Conservation (phyloP, 1,284 basidiomycete species). For the Trametes versicolor region DNA sequence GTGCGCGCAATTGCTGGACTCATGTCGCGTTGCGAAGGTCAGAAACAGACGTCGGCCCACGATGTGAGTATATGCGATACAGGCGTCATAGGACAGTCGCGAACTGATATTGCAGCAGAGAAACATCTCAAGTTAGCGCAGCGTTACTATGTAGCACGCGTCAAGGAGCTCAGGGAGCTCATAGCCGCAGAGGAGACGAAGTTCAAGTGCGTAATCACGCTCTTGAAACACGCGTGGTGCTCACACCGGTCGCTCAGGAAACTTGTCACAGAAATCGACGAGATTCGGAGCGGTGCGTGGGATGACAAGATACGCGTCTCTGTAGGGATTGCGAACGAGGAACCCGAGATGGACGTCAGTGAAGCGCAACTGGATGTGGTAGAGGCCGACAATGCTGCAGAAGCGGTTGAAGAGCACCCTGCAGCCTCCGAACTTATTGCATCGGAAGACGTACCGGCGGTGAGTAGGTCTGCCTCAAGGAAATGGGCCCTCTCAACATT, state of each 20-base stretch:
- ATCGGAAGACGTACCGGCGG: background rate
- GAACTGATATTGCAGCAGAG: conserved; percentile 22
- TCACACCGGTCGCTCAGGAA: conserved; percentile 34
- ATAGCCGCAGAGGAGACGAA: conserved; percentile 78
- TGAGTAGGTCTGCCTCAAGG: background rate
- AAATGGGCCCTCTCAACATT: background rate
- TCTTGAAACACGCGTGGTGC: background rate
- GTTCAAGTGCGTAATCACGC: conserved; percentile 68
- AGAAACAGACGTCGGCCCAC: conserved; percentile 33
- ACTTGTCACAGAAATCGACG: conserved; percentile 75
- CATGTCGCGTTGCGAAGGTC: conserved; percentile 29
- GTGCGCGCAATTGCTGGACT: background rate
- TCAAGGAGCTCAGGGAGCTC: conserved; percentile 73
- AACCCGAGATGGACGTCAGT: conserved; percentile 1
- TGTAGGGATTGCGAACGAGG: conserved; percentile 44
- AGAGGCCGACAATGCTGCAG: background rate
- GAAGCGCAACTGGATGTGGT: background rate
- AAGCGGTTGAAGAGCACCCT: conserved; percentile 2
- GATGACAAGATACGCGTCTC: conserved; percentile 63
- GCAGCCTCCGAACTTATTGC: background rate
- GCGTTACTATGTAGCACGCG: conserved; percentile 73
- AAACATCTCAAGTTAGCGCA: conserved; percentile 75
- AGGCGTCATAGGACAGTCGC: background rate
- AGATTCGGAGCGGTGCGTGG: conserved; percentile 76
- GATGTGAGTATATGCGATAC: conserved; percentile 28